A percentile compares a stretch with the other conserved stretches of the same genome.
Conservation (phyloP, 73 alveolate genomes). For the Tetrahymena malaccensis region DNA sequence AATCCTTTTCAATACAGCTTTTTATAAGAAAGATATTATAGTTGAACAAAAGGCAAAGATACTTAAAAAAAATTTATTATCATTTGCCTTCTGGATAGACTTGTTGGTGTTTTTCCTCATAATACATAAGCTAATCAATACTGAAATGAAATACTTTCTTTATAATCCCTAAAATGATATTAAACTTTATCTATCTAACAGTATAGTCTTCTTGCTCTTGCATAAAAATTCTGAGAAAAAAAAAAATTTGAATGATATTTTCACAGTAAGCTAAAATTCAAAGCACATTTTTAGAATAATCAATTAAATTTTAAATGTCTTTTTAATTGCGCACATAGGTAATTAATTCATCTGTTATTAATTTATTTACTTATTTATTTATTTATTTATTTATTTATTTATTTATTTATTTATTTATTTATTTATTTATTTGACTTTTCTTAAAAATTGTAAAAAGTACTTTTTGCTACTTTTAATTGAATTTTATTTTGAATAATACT, state of each 20-base stretch:
- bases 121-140: too few species aligned
- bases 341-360: too few species aligned
- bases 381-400: too few species aligned
- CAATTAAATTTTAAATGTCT: not conserved
- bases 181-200: not conserved
- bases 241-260: not conserved
- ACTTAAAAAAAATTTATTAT: too few species aligned
- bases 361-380: too few species aligned
- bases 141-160: too few species aligned
- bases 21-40: not conserved
- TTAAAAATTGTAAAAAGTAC: too few species aligned
- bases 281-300: not conserved
- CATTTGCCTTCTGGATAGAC: not conserved
- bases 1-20: not conserved
- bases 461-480: too few species aligned
- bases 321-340: not conserved
- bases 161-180: not conserved
- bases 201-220: not conserved
- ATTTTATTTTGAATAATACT: too few species aligned
- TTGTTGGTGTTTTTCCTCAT: not conserved
- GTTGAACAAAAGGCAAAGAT: not conserved
- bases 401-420: too few species aligned
- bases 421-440: too few species aligned
- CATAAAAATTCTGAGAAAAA: not conserved
- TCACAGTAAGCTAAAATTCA: not conserved